Evolutionary conservation across 345 rosid species (phyloP), one percentile per base, ranked within the genome.

Genomic region (Euphorbia tirucalli): DNA sequence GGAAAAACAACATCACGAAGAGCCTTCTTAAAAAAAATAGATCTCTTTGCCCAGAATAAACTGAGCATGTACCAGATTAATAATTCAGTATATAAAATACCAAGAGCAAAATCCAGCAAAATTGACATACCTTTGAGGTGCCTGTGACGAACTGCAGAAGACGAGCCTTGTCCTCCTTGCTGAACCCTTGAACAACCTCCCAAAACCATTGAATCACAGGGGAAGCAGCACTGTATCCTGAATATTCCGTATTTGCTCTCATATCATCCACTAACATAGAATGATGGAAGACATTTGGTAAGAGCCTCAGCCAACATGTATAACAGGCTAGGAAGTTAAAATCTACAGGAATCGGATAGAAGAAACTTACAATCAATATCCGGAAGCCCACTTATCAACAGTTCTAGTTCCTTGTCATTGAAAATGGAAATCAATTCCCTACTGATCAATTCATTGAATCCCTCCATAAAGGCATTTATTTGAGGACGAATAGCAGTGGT

Each of bases 401-500:
- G 82, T 79, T 94, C 98, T 82, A 90, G 68, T 70, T 94, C 98
- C 88, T 94, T 94, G 84, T 94, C 98, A 68, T 94, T 83, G 63
- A 94, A 94, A 66, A 92, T 90, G 11, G 98, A 85, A 73, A 94
- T 90, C 61, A 94, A 81, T 31, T 94, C 97, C 79, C 87, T 74
- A 8, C 77, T 84, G 74, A 94, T 89, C 70, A 94, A 75, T 78
- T 94, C 98, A 52, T 37, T 84, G 81, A 94, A 92, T 65, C 98
- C 98, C 66, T 92, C 97, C 76, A 92, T 48, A 71, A 92, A 94
- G 52, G 98, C 96, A 80, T 84, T 92, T 64, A 94, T 94, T 79
- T 92, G 98, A 78, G 98, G 97, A 66, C 96, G 97, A 77, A 94
- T 94, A 73, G 98, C 96, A 27, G 97, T 94, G 0, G 98, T 94